Conservation (phyloP, 2,329 filamentous ascomycete genomes). For the Beauveria scarabaeidicola region DNA sequence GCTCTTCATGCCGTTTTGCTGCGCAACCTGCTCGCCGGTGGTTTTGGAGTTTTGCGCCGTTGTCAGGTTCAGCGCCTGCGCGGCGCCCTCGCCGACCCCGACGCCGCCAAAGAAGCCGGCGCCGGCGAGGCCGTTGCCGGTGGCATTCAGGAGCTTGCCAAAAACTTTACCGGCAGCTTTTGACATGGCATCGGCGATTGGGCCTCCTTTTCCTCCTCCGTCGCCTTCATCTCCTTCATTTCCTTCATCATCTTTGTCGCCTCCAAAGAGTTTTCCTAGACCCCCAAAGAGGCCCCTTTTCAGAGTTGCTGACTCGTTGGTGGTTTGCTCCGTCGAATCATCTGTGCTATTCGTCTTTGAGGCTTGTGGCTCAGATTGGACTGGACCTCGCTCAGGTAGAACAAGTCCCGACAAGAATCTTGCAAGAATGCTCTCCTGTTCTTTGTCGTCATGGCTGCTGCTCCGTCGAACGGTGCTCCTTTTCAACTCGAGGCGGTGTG, state of each 20-base stretch:
- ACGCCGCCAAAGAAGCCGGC: constrained; percentile 19
- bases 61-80: constrained; percentile 18
- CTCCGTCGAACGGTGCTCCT: neutral
- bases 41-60: constrained; percentile 11
- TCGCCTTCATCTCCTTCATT: neutral
- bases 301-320: neutral
- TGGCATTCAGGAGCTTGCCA: neutral
- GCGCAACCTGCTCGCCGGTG: constrained; percentile 16
- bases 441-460: neutral
- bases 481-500: constrained; percentile 8
- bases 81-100: constrained; percentile 18
- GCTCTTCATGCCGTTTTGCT: constrained; percentile 21
- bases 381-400: neutral
- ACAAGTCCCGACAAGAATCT: neutral
- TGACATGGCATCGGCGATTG: neutral
- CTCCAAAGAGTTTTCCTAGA: neutral
- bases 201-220: neutral
- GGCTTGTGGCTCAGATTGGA: neutral
- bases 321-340: neutral
- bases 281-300: neutral
- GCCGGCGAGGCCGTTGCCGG: constrained; percentile 10
- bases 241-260: neutral
- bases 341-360: neutral
- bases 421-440: neutral
- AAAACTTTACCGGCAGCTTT: constrained; percentile 2